A percentile compares a stretch with the other conserved stretches of the same genome.
These are phyloP conservation scores for Sordariomycetes sp. DNA, from an alignment of 2,329 filamentous ascomycete genomes.

Conservation along the genomic window DNA sequence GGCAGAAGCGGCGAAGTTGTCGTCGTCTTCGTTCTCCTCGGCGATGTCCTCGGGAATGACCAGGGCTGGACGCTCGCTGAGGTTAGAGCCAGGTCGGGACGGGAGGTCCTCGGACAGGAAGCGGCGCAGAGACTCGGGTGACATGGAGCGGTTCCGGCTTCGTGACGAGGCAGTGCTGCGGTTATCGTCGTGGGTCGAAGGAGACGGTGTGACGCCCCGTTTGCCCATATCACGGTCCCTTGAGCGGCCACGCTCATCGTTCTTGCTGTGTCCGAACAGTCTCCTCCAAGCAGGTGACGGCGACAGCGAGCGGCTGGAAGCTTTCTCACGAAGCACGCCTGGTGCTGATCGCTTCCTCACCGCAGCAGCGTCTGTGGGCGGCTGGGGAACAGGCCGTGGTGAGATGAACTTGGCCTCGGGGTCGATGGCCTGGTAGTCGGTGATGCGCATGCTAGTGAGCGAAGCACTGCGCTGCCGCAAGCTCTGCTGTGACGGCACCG, in stretches of 20 bases:
- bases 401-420: slow-evolving; percentile 67
- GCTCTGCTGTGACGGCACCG: slow-evolving; percentile 63
- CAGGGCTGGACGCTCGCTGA: slow-evolving; percentile 19
- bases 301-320: slow-evolving; percentile 37
- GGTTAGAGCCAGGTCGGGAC: slow-evolving; percentile 12
- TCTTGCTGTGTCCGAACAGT: slow-evolving; percentile 38
- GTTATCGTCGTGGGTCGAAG: slow-evolving; percentile 19
- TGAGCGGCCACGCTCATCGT: slow-evolving; percentile 22
- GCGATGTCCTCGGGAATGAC: slow-evolving; percentile 25
- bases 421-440: slow-evolving; percentile 65
- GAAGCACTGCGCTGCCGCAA: slow-evolving; percentile 56
- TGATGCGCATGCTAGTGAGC: slow-evolving; percentile 46
- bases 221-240: slow-evolving; percentile 16
- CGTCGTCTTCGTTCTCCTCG: slow-evolving; percentile 36
- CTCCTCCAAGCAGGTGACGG: slow-evolving; percentile 41
- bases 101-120: slow-evolving; percentile 40
- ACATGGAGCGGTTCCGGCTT: slow-evolving; percentile 23
- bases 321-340: slow-evolving; percentile 20
- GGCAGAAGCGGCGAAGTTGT: slow-evolving; percentile 51
- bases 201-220: slow-evolving; percentile 8
- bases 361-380: slow-evolving; percentile 8
- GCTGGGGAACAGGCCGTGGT: slow-evolving; percentile 48
- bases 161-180: slow-evolving; percentile 16
- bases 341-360: slow-evolving; percentile 21
- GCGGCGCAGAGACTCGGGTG: slow-evolving; percentile 43